phyloP scores from a whole-genome alignment of 495 filamentous ascomycete genomes.

The Hypoxylon fragiforme region DNA sequence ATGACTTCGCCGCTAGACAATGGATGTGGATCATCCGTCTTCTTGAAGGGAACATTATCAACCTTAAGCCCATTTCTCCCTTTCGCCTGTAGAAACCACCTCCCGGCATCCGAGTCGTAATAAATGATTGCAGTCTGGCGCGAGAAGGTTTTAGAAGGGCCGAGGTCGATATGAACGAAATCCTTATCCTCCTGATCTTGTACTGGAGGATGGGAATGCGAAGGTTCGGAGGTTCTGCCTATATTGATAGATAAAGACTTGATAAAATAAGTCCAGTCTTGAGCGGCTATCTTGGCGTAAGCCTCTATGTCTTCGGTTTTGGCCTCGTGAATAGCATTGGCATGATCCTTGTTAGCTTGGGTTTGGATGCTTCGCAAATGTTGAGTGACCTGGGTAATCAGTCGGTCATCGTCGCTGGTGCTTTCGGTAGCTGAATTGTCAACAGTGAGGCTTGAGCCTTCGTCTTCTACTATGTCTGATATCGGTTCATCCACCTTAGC shows the following conservation, averaged over 20 bases:
- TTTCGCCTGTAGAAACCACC: slow-evolving; percentile 82
- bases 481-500: slow-evolving; percentile 40
- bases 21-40: slow-evolving; percentile 52
- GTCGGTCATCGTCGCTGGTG: slow-evolving; percentile 59
- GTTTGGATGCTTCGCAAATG: slow-evolving; percentile 59
- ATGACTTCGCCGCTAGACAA: slow-evolving; percentile 85
- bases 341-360: slow-evolving; percentile 72
- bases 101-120: slow-evolving; percentile 68
- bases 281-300: slow-evolving; percentile 90
- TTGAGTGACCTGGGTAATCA: slow-evolving; percentile 75
- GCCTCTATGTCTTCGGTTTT: slow-evolving; percentile 78
- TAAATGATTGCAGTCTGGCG: slow-evolving; percentile 83
- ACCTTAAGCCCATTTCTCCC: slow-evolving; percentile 89
- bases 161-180: slow-evolving; percentile 85
- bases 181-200: slow-evolving; percentile 40
- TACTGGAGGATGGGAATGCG: slow-evolving; percentile 34
- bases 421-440: slow-evolving; percentile 53
- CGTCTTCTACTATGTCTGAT: slow-evolving; percentile 44
- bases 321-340: slow-evolving; percentile 69
- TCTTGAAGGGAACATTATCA: slow-evolving; percentile 68
- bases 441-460: slow-evolving; percentile 46
- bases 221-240: slow-evolving; percentile 72
- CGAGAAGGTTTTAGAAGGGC: slow-evolving; percentile 90
- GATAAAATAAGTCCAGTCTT: slow-evolving; percentile 94
- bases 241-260: slow-evolving; percentile 79